Evolutionary conservation across 495 filamentous ascomycete genomes (phyloP).

Genomic region (Daldinia childiae): DNA sequence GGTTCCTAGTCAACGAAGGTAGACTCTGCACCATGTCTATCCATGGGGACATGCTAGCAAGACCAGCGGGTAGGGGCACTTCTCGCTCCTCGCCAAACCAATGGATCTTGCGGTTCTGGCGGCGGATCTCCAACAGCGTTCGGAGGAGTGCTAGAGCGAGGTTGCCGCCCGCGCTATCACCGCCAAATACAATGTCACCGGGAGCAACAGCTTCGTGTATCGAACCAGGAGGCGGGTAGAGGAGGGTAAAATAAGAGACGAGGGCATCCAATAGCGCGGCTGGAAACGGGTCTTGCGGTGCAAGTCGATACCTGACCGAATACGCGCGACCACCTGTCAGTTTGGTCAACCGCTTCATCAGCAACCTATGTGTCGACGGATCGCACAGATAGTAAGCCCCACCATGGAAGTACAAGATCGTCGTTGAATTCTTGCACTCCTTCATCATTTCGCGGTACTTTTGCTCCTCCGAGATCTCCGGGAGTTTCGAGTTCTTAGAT

Average conservation of each 20-base stretch:
- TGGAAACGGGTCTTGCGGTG: conserved; percentile 86
- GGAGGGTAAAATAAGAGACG: conserved; percentile 80
- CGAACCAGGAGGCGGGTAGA: conserved; percentile 79
- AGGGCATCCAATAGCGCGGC: conserved; percentile 85
- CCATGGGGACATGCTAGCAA: conserved; percentile 76
- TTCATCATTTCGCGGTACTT: conserved; percentile 78
- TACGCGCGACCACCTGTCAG: conserved; percentile 68
- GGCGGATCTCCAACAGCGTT: conserved; percentile 75
- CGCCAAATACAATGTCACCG: conserved; percentile 77
- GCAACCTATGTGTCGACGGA: conserved; percentile 69
- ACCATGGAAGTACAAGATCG: conserved; percentile 88
- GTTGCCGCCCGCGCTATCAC: conserved; percentile 91
- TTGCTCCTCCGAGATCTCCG: conserved; percentile 70
- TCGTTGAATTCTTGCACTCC: conserved; percentile 71
- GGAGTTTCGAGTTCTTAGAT: conserved; percentile 61
- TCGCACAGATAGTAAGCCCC: conserved; percentile 87
- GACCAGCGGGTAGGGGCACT: conserved; percentile 75
- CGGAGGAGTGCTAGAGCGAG: conserved; percentile 77
- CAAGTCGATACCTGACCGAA: conserved; percentile 85
- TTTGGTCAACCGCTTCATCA: conserved; percentile 60
- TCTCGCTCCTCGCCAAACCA: conserved; percentile 68
- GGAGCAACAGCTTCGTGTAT: conserved; percentile 75
- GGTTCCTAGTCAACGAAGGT: conserved; percentile 72
- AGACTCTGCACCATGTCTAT: conserved; percentile 77
- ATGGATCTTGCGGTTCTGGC: conserved; percentile 58